phyloP scores from a whole-genome alignment of 768 basidiomycete genomes.

The Kwoniella shandongensis region DNA sequence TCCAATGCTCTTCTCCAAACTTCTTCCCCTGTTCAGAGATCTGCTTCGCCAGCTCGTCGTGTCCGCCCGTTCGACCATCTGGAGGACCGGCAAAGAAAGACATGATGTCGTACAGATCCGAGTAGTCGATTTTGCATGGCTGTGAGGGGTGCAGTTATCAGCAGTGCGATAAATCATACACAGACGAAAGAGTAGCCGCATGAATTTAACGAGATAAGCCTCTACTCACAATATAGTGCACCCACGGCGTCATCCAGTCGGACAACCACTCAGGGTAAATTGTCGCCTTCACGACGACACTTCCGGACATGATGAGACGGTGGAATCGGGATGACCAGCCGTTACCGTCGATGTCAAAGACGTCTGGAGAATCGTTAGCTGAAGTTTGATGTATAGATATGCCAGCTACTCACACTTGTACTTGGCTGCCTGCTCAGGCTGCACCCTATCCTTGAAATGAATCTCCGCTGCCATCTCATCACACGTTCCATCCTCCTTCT shows the following conservation, averaged over 20 bases:
- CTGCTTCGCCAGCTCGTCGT: constrained; percentile 46
- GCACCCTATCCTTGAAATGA: constrained; percentile 40
- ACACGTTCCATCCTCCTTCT: constrained; percentile 51
- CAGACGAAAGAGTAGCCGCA: background rate
- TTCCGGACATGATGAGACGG: constrained; percentile 49
- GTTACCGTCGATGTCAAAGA: constrained; percentile 52
- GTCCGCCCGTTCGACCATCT: constrained; percentile 35
- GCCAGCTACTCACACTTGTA: constrained; percentile 48
- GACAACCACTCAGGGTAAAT: constrained; percentile 53
- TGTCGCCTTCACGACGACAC: constrained; percentile 52
- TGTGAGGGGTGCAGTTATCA: constrained; percentile 16
- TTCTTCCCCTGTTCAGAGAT: constrained; percentile 46
- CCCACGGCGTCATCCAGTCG: constrained; percentile 54
- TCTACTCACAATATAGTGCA: constrained; percentile 54
- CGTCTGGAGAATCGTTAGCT: constrained; percentile 12
- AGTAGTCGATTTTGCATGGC: constrained; percentile 52
- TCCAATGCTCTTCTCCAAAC: constrained; percentile 50
- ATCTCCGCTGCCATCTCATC: constrained; percentile 50
- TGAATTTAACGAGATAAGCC: too few relatives aligned
- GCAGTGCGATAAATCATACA: background rate
- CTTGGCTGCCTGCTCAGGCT: constrained; percentile 43
- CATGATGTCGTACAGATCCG: constrained; percentile 51
- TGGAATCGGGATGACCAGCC: constrained; percentile 54
- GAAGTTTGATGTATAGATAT: background rate
- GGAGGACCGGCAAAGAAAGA: constrained; percentile 52